Base-by-base conservation (phyloP, 257 asterid genomes). In the Rehmannia glutinosa region DNA sequence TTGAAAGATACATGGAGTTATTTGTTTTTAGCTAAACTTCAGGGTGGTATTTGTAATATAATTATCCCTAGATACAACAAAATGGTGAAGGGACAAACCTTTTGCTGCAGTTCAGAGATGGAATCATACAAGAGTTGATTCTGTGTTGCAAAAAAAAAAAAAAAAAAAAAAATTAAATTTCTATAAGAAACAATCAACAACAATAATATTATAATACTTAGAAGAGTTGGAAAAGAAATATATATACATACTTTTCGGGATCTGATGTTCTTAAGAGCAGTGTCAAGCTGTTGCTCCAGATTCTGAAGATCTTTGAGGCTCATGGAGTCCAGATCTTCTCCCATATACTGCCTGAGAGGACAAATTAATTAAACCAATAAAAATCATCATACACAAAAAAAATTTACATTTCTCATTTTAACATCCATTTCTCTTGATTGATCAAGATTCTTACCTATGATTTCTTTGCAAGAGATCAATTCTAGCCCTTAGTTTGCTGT, bases 121-220 rank as follows among this genome's bases (percentile, higher is more conserved):
- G 97, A 89, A 24, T 86, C 97, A 32, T 80, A 71, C 92, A 89
- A 63, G 62, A 89, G 88, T 64, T 89, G 97, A 59, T 82, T 84
- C 98, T 92, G 90, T 61, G 72, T 4, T 9, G 41, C 39, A 33
- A 24, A 49, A 64, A 20, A n/a, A n/a, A n/a, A n/a, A n/a, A n/a
- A n/a, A n/a, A n/a, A n/a, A n/a, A n/a, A n/a, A n/a, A n/a, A n/a
- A n/a, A n/a, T n/a, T n/a, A n/a, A n/a, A n/a, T n/a, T n/a, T n/a
- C n/a, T n/a, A n/a, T n/a, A n/a, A n/a, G n/a, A n/a, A n/a, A n/a
- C n/a, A n/a, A n/a, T n/a, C n/a, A n/a, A n/a, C n/a, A n/a, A n/a
- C n/a, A n/a, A n/a, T n/a, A n/a, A n/a, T n/a, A n/a, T n/a, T n/a
- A n/a, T n/a, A n/a, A n/a, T n/a, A n/a, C n/a, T n/a, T n/a, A n/a